Percentiles rank a stretch among this genome's conserved stretches.
phyloP scores from a whole-genome alignment of 2,329 filamentous ascomycete genomes.

The Exophiala lecanii-corni region DNA sequence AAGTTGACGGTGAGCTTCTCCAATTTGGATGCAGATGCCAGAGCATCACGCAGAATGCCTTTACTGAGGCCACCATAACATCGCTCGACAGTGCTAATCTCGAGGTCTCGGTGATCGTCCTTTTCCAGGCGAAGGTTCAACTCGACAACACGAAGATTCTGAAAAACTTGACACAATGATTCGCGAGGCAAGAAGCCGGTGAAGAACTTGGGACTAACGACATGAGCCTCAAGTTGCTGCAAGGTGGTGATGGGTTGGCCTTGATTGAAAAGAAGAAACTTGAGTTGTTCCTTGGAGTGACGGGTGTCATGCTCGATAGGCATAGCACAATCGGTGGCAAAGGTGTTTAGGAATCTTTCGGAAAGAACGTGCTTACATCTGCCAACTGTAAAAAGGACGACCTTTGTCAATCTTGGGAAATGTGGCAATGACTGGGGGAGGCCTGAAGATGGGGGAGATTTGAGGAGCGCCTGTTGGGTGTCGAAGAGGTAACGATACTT shows the following conservation, averaged over 20 bases:
- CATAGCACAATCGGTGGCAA: slow-evolving; percentile 21
- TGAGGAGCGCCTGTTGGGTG: slow-evolving; percentile 21
- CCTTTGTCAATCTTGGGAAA: slow-evolving; percentile 21
- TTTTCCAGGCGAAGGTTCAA: slow-evolving; percentile 21
- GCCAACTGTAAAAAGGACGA: slow-evolving; percentile 21
- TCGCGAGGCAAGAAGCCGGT: slow-evolving; percentile 12
- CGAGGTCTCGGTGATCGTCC: slow-evolving; percentile 13
- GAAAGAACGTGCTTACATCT: slow-evolving; percentile 24
- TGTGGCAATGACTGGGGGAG: slow-evolving; percentile 13
- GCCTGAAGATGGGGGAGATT: slow-evolving; percentile 7
- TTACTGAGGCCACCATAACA: slow-evolving; percentile 20
- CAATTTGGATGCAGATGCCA: slow-evolving; percentile 13
- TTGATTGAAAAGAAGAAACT: slow-evolving; percentile 19
- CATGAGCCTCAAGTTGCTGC: slow-evolving; percentile 14
- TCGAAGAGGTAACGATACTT: slow-evolving; percentile 18
- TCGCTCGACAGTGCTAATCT: slow-evolving; percentile 9
- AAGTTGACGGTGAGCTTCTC: slow-evolving; percentile 24
- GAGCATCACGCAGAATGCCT: slow-evolving; percentile 15
- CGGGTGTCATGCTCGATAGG: slow-evolving; percentile 19
- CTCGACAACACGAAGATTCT: slow-evolving; percentile 17
- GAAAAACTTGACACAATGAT: slow-evolving; percentile 15
- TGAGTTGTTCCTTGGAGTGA: slow-evolving; percentile 23
- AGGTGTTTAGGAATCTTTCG: slow-evolving; percentile 21
- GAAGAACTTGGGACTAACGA: slow-evolving; percentile 25
- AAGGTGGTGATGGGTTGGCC: slow-evolving; percentile 12